Evolutionary conservation across 345 rosid genomes (phyloP).

Genomic region (Carallia brachiata): DNA sequence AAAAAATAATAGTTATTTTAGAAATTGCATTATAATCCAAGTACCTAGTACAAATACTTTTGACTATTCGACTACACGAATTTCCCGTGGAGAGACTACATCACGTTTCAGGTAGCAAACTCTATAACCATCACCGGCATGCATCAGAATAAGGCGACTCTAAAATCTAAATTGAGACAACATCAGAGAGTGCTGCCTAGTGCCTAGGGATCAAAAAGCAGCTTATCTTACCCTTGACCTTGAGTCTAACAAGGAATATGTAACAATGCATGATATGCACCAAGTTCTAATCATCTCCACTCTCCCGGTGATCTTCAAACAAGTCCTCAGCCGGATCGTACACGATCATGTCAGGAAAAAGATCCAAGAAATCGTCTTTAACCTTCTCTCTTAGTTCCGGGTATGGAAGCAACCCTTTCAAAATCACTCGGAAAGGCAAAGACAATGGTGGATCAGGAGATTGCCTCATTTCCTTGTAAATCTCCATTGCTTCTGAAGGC

Average conservation of each 20-base stretch:
- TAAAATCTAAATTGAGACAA: too few relatives aligned
- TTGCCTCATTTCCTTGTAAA: slow-evolving; percentile 79
- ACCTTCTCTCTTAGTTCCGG: slow-evolving; percentile 81
- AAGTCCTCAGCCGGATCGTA: slow-evolving; percentile 86
- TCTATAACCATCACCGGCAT: too few relatives aligned
- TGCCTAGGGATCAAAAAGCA: background rate
- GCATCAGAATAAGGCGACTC: too few relatives aligned
- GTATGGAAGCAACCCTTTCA: slow-evolving; percentile 81
- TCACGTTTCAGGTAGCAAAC: too few relatives aligned
- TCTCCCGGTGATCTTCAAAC: slow-evolving; percentile 53
- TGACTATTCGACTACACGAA: too few relatives aligned
- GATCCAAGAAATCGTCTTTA: slow-evolving; percentile 84
- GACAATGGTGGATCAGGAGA: slow-evolving; percentile 89
- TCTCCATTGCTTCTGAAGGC: slow-evolving; percentile 69
- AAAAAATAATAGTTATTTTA: too few relatives aligned
- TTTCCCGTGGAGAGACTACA: too few relatives aligned
- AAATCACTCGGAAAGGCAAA: slow-evolving; percentile 80
- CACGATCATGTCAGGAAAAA: slow-evolving; percentile 81
- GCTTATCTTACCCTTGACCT: background rate
- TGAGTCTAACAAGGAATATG: background rate
- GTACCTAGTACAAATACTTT: too few relatives aligned
- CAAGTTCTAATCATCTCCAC: slow-evolving; percentile 42
- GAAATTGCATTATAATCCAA: too few relatives aligned
- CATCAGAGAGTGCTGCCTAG: too few relatives aligned
- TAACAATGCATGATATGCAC: background rate